These are phyloP conservation scores for Trypanosoma theileri DNA, from an alignment of 208 protist species.

Conservation along the genomic window DNA sequence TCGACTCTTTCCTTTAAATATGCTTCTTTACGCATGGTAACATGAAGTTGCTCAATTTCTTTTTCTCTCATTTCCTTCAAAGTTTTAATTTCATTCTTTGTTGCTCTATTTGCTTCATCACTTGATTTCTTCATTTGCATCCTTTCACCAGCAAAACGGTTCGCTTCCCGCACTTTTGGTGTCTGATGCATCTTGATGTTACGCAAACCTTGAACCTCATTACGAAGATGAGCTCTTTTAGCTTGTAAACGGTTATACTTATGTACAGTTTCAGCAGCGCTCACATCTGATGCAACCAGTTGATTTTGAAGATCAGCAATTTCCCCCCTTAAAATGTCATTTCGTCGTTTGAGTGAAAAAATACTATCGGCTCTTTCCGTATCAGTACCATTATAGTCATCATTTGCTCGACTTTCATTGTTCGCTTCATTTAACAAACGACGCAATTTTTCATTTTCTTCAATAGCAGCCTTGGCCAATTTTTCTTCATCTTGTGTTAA, in stretches of 20 bases:
- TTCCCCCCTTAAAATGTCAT: conserved; percentile 53
- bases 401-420: conserved; percentile 1
- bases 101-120: conserved; percentile 57
- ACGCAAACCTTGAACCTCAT: conserved; percentile 75
- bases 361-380: conserved; percentile 19
- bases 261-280: conserved; percentile 70
- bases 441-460: conserved; percentile 28
- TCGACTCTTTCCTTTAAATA: conserved; percentile 50
- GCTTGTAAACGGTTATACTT: conserved; percentile 63
- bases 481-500: conserved; percentile 26
- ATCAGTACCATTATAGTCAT: conserved; percentile 1
- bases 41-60: conserved; percentile 34
- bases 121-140: conserved; percentile 60
- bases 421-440: conserved; percentile 11
- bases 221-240: conserved; percentile 58
- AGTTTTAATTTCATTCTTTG: conserved; percentile 66
- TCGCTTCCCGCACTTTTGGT: conserved; percentile 63
- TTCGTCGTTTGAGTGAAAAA: conserved; percentile 40
- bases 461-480: conserved; percentile 27
- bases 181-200: conserved; percentile 81
- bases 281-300: conserved; percentile 56
- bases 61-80: conserved; percentile 66
- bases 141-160: conserved; percentile 43
- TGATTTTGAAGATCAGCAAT: conserved; percentile 57
- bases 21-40: conserved; percentile 39